phyloP scores from a whole-genome alignment of 441 rosid genomes.

The Mallotus japonicus region DNA sequence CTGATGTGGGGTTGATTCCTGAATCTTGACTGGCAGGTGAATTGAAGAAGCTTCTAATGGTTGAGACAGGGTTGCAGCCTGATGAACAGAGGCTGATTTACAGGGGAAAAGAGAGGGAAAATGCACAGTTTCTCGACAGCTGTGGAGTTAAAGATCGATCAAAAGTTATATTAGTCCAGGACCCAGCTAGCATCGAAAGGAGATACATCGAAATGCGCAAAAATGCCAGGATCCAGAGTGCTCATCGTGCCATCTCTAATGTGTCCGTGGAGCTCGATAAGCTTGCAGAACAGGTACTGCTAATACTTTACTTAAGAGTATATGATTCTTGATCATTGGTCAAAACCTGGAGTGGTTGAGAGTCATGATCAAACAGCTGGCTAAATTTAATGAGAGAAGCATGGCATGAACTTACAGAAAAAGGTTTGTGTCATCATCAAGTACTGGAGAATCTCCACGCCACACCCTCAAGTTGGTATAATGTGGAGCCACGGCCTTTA shows the following conservation, averaged over 20 bases:
- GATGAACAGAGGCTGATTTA: conserved; percentile 46
- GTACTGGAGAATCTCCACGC: background rate
- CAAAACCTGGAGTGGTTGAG: background rate
- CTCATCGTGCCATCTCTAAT: conserved; percentile 39
- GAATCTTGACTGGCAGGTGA: conserved; percentile 39
- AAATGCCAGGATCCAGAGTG: conserved; percentile 45
- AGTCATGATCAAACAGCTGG: conserved; percentile 30
- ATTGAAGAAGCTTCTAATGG: conserved; percentile 47
- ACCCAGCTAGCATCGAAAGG: conserved; percentile 54
- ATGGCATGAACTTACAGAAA: background rate
- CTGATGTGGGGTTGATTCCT: background rate
- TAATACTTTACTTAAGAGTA: too few species aligned
- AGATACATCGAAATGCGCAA: conserved; percentile 49
- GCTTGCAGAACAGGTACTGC: conserved; percentile 48
- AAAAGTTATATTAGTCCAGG: conserved; percentile 44
- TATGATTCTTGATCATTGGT: background rate
- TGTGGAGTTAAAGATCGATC: conserved; percentile 58
- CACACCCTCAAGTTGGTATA: background rate
- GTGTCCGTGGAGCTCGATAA: conserved; percentile 49
- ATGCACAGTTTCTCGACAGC: conserved; percentile 43
- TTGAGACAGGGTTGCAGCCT: conserved; percentile 45
- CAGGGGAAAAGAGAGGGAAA: conserved; percentile 49
- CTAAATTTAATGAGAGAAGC: background rate
- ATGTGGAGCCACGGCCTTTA: background rate
- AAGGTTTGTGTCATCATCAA: background rate